These are phyloP conservation scores for Nemania sp. DNA, from an alignment of 2,329 filamentous ascomycete species.

Conservation along the genomic window DNA sequence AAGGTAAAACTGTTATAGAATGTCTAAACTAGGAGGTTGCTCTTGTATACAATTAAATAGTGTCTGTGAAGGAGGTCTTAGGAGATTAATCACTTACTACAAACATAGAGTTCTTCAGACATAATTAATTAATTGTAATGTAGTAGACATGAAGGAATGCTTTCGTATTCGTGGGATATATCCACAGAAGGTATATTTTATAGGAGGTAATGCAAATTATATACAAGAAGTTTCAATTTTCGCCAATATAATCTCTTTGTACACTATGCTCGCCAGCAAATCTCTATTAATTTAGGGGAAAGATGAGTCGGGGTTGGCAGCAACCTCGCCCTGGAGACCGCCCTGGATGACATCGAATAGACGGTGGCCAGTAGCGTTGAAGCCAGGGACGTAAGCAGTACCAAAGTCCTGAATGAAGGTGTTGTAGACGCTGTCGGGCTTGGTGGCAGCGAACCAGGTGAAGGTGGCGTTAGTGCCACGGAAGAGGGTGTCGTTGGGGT, in stretches of 20 bases:
- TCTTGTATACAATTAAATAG: too few species aligned
- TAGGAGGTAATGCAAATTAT: background rate
- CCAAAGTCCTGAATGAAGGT: constrained; percentile 39
- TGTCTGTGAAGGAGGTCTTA: too few species aligned
- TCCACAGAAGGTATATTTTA: background rate
- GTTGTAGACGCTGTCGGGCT: constrained; percentile 34
- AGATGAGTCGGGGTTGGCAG: constrained; percentile 10
- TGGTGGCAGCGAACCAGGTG: constrained; percentile 35
- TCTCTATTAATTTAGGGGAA: background rate
- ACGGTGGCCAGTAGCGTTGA: constrained; percentile 35
- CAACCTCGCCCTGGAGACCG: constrained; percentile 28
- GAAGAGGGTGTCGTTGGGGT: constrained; percentile 37
- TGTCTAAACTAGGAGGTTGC: too few species aligned
- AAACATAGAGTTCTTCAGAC: too few species aligned
- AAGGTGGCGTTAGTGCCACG: constrained; percentile 40
- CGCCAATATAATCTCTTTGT: background rate
- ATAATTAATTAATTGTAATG: too few species aligned
- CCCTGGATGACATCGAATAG: constrained; percentile 37
- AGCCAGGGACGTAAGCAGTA: constrained; percentile 33
- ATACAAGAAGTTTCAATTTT: constrained; percentile 11
- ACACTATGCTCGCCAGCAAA: background rate
- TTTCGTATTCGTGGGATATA: background rate
- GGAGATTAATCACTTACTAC: too few species aligned
- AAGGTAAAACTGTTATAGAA: too few species aligned
- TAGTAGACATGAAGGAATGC: background rate